Percentiles rank a stretch among this genome's conserved stretches.
These are phyloP conservation scores for Cupressus sempervirens DNA, from an alignment of 75 land plant species.

Conservation along the genomic window DNA sequence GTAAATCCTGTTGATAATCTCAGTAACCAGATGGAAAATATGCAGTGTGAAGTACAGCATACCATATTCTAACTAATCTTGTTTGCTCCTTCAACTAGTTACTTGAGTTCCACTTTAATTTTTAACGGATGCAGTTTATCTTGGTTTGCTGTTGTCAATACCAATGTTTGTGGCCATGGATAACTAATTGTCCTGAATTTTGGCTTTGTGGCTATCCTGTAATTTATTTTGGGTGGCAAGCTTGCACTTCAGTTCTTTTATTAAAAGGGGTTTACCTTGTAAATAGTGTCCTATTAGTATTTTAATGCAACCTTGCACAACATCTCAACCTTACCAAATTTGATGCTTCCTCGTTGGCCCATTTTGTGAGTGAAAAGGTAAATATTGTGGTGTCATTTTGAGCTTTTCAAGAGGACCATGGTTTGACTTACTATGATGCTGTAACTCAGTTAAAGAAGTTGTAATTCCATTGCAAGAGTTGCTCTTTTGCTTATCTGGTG, in stretches of 20 bases:
- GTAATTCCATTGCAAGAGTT: neutral
- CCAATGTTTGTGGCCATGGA: neutral
- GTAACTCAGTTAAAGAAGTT: neutral
- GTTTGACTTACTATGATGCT: neutral
- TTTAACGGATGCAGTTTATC: neutral
- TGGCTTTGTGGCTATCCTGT: neutral
- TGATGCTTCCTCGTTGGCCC: neutral
- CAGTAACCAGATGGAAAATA: neutral
- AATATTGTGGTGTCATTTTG: neutral
- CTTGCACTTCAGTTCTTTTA: neutral
- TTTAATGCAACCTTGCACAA: too few species aligned
- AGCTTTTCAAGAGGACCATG: neutral
- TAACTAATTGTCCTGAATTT: neutral
- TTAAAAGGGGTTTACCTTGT: too few species aligned
- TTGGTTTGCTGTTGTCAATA: neutral
- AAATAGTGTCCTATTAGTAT: too few species aligned
- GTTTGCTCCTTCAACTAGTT: neutral
- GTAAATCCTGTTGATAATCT: neutral
- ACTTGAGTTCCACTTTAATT: neutral
- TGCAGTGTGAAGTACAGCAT: neutral
- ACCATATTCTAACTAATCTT: neutral
- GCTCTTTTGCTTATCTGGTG: neutral
- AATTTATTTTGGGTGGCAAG: neutral
- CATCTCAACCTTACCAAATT: neutral
- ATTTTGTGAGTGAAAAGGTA: neutral